Evolutionary conservation across 768 basidiomycete species (phyloP), one percentile per base, ranked within the genome.

Genomic region (Leccinum ochraceum): DNA sequence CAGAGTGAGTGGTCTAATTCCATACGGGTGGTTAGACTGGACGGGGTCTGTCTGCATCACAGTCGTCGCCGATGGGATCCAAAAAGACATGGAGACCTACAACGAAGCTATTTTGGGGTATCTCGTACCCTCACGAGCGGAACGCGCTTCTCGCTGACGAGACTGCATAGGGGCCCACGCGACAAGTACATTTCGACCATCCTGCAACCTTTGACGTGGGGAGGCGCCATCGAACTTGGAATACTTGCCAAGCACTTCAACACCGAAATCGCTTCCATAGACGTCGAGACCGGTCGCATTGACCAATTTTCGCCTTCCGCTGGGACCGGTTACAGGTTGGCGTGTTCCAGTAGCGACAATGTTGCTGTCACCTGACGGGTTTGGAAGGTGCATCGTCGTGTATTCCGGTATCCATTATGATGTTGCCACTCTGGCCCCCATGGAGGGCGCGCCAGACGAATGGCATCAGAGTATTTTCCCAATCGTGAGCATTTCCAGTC

Each of bases 351-450:
- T 14, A 34, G 4, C 22, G 17, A 17, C 17, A 1, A 22, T 7
- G 11, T 50, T 50, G 49, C 9, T 34, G 24, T 50, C 9, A 5
- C 28, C 57, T 66, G 56, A 71, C 14, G 39, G 39, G 49, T 26
- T 56, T 24, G 55, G 71, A 72, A 81, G 88, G 20, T 88, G 86
- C 59, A 73, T 97, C 14, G 70, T 98, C n/a, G 80, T 98, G 4
- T 98, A 98, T 76, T 94, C 92, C 0, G 96, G 96, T 3, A 97
- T 98, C 51, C 95, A 98, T 73, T 99, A 99, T 74, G 96, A 99
- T 73, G 92, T 92, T 9, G 85, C 89, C 6, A 88, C 91, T 0
- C 77, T 95, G 44, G 86, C 95, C 16, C 97, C 94, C 0, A 80
- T 84, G 74, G 77, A 79, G 9, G 86, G 87, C 51, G 92, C 90